Evolutionary conservation across 169 alveolate genomes (phyloP).

Genomic region (Eimeria necatrix): DNA sequence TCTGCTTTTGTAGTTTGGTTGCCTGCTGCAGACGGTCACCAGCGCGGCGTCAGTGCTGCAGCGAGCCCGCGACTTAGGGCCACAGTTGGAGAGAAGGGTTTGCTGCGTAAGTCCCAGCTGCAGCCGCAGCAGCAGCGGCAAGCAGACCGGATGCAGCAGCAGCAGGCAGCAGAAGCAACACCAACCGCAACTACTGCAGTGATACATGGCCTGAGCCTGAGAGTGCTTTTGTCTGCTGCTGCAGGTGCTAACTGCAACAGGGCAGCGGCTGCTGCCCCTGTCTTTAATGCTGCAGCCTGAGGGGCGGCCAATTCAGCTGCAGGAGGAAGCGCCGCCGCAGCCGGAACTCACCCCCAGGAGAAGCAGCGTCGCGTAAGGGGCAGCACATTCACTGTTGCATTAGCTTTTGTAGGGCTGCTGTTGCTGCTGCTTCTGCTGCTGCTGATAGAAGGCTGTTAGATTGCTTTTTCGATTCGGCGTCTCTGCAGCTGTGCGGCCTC

Average conservation of each 20-base stretch:
- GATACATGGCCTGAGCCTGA: background rate
- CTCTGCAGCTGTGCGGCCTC: conserved; percentile 44
- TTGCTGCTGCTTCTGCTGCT: conserved; percentile 51
- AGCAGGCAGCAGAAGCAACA: background rate
- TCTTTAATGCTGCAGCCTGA: conserved; percentile 69
- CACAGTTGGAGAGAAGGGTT: background rate
- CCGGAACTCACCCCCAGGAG: conserved; percentile 40
- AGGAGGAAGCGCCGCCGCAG: conserved; percentile 46
- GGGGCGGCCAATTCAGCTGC: conserved; percentile 57
- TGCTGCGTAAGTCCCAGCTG: background rate
- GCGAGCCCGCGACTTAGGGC: conserved; percentile 26
- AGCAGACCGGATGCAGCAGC: conserved; percentile 2
- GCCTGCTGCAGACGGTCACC: conserved; percentile 67
- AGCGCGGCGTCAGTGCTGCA: conserved; percentile 66
- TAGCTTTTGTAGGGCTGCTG: background rate
- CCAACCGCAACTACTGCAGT: background rate
- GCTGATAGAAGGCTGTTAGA: background rate
- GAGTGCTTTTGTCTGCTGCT: background rate
- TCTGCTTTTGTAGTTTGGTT: conserved; percentile 53
- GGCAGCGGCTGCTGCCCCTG: conserved; percentile 71
- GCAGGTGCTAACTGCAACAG: conserved; percentile 68
- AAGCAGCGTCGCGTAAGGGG: conserved; percentile 68
- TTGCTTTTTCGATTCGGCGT: background rate
- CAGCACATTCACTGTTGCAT: background rate
- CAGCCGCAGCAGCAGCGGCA: conserved; percentile 15